A percentile compares a stretch with the other conserved stretches of the same genome.
phyloP scores from a whole-genome alignment of 2,329 filamentous ascomycete species.

The Dactylellina haptotyla region DNA sequence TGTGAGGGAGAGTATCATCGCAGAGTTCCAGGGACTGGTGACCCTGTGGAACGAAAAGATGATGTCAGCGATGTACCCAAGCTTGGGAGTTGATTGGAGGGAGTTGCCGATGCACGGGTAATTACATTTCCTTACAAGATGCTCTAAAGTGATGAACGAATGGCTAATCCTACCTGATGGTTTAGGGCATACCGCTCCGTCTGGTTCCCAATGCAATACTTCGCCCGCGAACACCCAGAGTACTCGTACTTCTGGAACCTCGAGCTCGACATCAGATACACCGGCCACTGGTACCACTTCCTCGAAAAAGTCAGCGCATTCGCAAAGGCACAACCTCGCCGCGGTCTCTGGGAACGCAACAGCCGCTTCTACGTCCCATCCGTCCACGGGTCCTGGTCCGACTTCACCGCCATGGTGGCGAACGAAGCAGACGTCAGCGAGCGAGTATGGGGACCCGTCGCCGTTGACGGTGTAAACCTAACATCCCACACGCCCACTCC shows the following conservation, averaged over 20 bases:
- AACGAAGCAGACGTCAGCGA: slow-evolving; percentile 64
- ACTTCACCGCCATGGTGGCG: slow-evolving; percentile 78
- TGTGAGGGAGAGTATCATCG: slow-evolving; percentile 75
- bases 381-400: slow-evolving; percentile 80
- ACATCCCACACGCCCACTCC: slow-evolving; percentile 75
- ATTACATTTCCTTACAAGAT: not conserved
- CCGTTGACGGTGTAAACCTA: slow-evolving; percentile 71
- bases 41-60: slow-evolving; percentile 94
- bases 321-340: slow-evolving; percentile 77
- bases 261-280: slow-evolving; percentile 94
- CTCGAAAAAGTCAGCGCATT: slow-evolving; percentile 76
- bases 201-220: slow-evolving; percentile 94
- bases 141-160: not conserved
- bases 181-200: slow-evolving; percentile 80
- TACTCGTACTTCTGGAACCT: slow-evolving; percentile 94
- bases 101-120: slow-evolving; percentile 81
- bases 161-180: not conserved
- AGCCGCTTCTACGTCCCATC: slow-evolving; percentile 79
- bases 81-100: slow-evolving; percentile 73
- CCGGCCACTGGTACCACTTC: slow-evolving; percentile 82
- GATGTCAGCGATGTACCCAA: slow-evolving; percentile 90
- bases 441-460: slow-evolving; percentile 81
- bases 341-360: slow-evolving; percentile 83
- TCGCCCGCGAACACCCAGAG: slow-evolving; percentile 85
- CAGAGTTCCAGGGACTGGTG: slow-evolving; percentile 87